Evolutionary conservation across 805 yeast genomes (phyloP).

Genomic region (Teunomyces funiuensis): DNA sequence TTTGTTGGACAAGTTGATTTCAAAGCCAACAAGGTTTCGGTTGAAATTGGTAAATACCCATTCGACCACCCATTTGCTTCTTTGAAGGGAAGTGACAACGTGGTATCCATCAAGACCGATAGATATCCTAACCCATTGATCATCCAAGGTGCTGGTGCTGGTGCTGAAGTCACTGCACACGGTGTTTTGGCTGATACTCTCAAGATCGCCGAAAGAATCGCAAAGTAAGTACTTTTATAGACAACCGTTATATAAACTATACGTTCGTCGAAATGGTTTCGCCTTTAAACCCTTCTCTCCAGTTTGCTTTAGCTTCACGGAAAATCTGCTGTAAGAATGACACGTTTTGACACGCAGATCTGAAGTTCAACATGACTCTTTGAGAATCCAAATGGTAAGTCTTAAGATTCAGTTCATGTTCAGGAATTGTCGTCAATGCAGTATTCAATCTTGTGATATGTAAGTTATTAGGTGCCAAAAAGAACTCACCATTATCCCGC

Average conservation of each 20-base stretch:
- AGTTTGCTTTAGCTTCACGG: slow-evolving; percentile 54
- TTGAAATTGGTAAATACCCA: slow-evolving; percentile 85
- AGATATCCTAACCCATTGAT: slow-evolving; percentile 92
- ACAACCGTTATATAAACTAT: neutral
- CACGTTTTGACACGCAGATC: slow-evolving; percentile 57
- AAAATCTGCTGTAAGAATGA: slow-evolving; percentile 52
- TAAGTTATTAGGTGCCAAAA: slow-evolving; percentile 83
- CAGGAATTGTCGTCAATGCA: slow-evolving; percentile 25
- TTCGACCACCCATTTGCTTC: slow-evolving; percentile 94
- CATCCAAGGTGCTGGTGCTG: slow-evolving; percentile 97
- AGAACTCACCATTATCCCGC: slow-evolving; percentile 72
- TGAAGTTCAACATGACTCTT: slow-evolving; percentile 67
- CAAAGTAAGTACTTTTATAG: slow-evolving; percentile 27
- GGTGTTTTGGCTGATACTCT: slow-evolving; percentile 95
- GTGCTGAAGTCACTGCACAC: slow-evolving; percentile 65
- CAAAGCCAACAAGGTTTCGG: slow-evolving; percentile 65
- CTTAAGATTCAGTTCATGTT: slow-evolving; percentile 19
- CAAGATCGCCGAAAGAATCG: slow-evolving; percentile 86
- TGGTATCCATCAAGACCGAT: slow-evolving; percentile 84
- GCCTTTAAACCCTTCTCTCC: slow-evolving; percentile 29
- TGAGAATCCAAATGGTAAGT: slow-evolving; percentile 60
- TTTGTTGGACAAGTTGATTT: slow-evolving; percentile 91
- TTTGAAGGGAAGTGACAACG: slow-evolving; percentile 94
- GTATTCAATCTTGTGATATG: slow-evolving; percentile 74
- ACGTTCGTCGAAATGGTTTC: neutral